A percentile compares a stretch with the other conserved stretches of the same genome.
These are phyloP conservation scores for Rhodotorula sp. DNA, from an alignment of 1,284 basidiomycete species.

Conservation along the genomic window DNA sequence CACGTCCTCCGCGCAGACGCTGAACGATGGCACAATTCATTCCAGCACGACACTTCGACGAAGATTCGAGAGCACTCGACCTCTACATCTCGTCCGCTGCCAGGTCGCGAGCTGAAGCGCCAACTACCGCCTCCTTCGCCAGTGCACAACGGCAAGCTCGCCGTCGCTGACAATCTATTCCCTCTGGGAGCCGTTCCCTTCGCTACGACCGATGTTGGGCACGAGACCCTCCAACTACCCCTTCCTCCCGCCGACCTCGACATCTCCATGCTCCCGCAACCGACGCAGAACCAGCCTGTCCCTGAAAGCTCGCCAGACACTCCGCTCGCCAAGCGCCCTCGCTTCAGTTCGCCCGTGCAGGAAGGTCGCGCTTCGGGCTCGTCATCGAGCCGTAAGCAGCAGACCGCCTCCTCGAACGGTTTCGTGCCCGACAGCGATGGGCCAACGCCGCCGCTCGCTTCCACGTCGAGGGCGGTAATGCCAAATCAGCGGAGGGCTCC, in stretches of 20 bases:
- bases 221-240: background rate
- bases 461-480: background rate
- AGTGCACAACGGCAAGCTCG: background rate
- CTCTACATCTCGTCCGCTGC: background rate
- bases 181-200: background rate
- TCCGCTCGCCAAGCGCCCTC: background rate
- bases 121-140: background rate
- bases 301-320: conserved; percentile 14
- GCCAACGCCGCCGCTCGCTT: background rate
- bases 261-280: background rate
- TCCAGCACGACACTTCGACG: conserved; percentile 7
- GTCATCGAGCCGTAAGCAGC: background rate
- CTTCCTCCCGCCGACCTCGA: background rate
- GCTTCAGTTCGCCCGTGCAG: background rate
- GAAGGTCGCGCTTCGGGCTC: background rate
- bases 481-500: background rate
- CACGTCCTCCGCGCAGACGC: background rate
- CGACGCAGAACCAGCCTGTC: background rate
- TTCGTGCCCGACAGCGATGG: conserved; percentile 22
- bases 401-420: background rate
- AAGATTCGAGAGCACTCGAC: background rate
- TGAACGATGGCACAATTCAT: background rate
- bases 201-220: background rate
- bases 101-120: conserved; percentile 3
- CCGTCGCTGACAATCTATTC: background rate